A percentile compares a stretch with the other conserved stretches of the same genome.
Conservation (phyloP, 371 early-diverging fungal species). For the Saksenaea oblongispora region DNA sequence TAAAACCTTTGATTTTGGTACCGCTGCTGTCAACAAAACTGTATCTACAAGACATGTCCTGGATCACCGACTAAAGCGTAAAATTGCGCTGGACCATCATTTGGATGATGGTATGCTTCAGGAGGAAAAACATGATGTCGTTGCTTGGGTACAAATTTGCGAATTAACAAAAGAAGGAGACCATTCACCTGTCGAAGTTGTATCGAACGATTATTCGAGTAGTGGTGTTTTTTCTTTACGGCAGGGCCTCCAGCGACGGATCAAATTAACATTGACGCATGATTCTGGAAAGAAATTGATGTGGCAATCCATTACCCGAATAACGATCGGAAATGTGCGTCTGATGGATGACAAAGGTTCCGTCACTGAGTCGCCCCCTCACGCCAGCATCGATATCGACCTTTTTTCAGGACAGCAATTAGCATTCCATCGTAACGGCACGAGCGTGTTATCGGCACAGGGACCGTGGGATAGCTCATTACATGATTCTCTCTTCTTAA, state of each 20-base stretch:
- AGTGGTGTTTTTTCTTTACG: conserved; percentile 70
- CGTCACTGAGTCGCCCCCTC: conserved; percentile 46
- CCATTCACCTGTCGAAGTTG: conserved; percentile 74
- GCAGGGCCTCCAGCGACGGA: conserved; percentile 86
- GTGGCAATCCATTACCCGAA: conserved; percentile 40
- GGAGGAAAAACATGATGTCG: conserved; percentile 72
- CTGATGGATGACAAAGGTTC: conserved; percentile 69
- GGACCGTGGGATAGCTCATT: conserved; percentile 86
- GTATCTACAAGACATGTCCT: neutral
- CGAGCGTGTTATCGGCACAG: conserved; percentile 52
- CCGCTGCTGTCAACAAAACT: neutral
- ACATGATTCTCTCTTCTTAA: conserved; percentile 73
- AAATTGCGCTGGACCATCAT: neutral
- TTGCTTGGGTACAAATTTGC: conserved; percentile 69
- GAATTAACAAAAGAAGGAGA: conserved; percentile 73
- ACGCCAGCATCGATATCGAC: conserved; percentile 30
- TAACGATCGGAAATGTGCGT: conserved; percentile 62
- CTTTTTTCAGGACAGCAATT: conserved; percentile 41
- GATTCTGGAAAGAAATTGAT: conserved; percentile 70
- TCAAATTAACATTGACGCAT: conserved; percentile 67
- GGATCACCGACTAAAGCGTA: neutral
- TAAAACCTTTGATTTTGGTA: neutral
- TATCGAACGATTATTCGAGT: conserved; percentile 50
- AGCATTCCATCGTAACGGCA: conserved; percentile 46
- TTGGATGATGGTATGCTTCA: conserved; percentile 23